A percentile compares a stretch with the other conserved stretches of the same genome.
These are phyloP conservation scores for Lasiosphaeria miniovina DNA, from an alignment of 495 filamentous ascomycete species.

Conservation along the genomic window DNA sequence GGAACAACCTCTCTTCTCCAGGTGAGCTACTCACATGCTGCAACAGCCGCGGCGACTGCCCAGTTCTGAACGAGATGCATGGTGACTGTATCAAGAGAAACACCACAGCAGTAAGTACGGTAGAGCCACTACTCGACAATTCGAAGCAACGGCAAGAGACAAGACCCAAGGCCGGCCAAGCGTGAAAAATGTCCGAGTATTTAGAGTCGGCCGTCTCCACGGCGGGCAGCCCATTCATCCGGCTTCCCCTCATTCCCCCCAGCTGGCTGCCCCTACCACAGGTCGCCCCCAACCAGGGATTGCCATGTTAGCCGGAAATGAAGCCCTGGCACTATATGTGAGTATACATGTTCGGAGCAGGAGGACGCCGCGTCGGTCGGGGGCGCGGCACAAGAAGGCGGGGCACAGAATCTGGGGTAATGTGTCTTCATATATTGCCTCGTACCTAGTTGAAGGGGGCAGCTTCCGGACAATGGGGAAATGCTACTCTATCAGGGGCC, in stretches of 20 bases:
- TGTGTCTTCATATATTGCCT: not conserved
- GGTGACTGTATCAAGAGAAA: not conserved
- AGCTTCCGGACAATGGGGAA: not conserved
- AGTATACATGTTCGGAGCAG: not conserved
- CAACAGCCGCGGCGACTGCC: conserved; percentile 13
- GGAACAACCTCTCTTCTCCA: not conserved
- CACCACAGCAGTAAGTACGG: not conserved
- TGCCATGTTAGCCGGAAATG: too few relatives aligned
- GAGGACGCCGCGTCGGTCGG: not conserved
- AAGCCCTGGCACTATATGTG: not conserved
- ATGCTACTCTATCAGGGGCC: not conserved
- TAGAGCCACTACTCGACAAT: not conserved
- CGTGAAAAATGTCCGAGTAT: too few relatives aligned
- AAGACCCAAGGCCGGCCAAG: not conserved
- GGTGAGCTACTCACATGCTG: conserved; percentile 10
- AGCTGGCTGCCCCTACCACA: too few relatives aligned
- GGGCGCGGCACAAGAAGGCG: not conserved
- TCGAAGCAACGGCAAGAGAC: not conserved
- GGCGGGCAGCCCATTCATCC: too few relatives aligned
- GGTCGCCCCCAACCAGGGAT: too few relatives aligned
- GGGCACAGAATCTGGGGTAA: conserved; percentile 1
- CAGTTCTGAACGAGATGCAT: conserved; percentile 17
- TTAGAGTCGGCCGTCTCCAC: too few relatives aligned
- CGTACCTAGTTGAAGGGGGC: not conserved
- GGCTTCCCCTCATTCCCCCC: too few relatives aligned